Evolutionary conservation across 768 basidiomycete species (phyloP).

Genomic region (Pleurotus salmoneostramineus): DNA sequence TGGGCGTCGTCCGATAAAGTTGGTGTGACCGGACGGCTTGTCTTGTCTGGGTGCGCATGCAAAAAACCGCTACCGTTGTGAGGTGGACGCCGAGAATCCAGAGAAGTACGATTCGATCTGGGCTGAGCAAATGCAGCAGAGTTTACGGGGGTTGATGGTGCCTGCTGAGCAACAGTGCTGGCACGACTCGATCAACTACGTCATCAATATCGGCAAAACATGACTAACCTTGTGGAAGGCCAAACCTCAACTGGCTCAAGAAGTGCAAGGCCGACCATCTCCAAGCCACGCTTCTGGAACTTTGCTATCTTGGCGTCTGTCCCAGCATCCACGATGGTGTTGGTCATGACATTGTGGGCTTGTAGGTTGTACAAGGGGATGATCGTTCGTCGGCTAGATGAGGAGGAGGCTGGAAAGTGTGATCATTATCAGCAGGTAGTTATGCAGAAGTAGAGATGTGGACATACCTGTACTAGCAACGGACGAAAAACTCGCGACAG

Average conservation of each 20-base stretch:
- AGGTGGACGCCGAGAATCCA: not conserved
- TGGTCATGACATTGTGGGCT: constrained; percentile 85
- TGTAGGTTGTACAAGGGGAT: constrained; percentile 85
- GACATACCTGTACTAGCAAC: constrained; percentile 8
- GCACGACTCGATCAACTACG: not conserved
- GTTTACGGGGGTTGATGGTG: not conserved
- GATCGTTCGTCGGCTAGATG: constrained; percentile 65
- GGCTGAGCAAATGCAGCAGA: not conserved
- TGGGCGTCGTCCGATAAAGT: not conserved
- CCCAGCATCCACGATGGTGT: constrained; percentile 82
- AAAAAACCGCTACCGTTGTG: not conserved
- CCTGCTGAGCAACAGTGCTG: not conserved
- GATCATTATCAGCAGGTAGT: constrained; percentile 11
- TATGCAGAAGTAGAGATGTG: not conserved
- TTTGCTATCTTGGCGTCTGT: constrained; percentile 84
- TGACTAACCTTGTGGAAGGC: constrained; percentile 21
- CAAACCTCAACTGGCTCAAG: constrained; percentile 81
- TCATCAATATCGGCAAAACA: not conserved
- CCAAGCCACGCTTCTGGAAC: constrained; percentile 69
- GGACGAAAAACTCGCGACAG: constrained; percentile 34
- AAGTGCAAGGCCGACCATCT: constrained; percentile 73
- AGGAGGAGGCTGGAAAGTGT: constrained; percentile 25
- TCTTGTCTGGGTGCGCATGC: not conserved
- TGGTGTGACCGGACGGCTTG: constrained; percentile 1
- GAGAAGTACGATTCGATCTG: not conserved